Percentiles rank a stretch among this genome's conserved stretches.
These are phyloP conservation scores for Salix caprea DNA, from an alignment of 345 rosid genomes.

Conservation along the genomic window DNA sequence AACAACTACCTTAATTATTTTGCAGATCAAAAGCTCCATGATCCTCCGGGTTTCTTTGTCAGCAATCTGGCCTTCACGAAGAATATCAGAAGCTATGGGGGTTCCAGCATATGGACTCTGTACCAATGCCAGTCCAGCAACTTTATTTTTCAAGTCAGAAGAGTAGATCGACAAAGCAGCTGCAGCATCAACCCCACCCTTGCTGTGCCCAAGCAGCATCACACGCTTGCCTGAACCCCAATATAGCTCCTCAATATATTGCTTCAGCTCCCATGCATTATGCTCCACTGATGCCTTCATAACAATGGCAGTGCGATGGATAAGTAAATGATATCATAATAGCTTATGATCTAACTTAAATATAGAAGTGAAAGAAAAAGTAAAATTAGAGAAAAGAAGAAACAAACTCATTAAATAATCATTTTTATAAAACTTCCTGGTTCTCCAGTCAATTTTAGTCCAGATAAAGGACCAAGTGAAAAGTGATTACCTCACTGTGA, in stretches of 20 bases:
- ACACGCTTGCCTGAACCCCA: slow-evolving; percentile 72
- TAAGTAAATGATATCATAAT: slow-evolving; percentile 3
- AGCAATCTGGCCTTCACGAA: slow-evolving; percentile 67
- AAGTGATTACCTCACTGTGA: slow-evolving; percentile 56
- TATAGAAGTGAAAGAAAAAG: background rate
- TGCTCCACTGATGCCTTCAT: slow-evolving; percentile 66
- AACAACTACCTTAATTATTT: slow-evolving; percentile 50
- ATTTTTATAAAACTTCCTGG: background rate
- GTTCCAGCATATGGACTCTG: slow-evolving; percentile 69
- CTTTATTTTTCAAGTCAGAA: slow-evolving; percentile 51
- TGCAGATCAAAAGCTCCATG: slow-evolving; percentile 64
- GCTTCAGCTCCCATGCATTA: slow-evolving; percentile 66
- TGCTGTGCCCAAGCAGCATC: slow-evolving; percentile 75
- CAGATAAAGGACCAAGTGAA: background rate
- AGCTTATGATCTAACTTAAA: background rate
- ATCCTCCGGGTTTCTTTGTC: slow-evolving; percentile 62
- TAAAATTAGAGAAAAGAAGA: background rate
- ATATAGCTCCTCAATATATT: slow-evolving; percentile 66
- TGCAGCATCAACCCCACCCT: slow-evolving; percentile 76
- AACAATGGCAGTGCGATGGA: slow-evolving; percentile 6
- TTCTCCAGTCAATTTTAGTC: background rate
- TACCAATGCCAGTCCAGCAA: slow-evolving; percentile 66
- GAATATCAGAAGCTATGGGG: slow-evolving; percentile 64
- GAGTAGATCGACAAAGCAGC: slow-evolving; percentile 62
- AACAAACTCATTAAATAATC: background rate